phyloP scores from a whole-genome alignment of 2,329 filamentous ascomycete genomes.

The Amauroascus verrucosus region DNA sequence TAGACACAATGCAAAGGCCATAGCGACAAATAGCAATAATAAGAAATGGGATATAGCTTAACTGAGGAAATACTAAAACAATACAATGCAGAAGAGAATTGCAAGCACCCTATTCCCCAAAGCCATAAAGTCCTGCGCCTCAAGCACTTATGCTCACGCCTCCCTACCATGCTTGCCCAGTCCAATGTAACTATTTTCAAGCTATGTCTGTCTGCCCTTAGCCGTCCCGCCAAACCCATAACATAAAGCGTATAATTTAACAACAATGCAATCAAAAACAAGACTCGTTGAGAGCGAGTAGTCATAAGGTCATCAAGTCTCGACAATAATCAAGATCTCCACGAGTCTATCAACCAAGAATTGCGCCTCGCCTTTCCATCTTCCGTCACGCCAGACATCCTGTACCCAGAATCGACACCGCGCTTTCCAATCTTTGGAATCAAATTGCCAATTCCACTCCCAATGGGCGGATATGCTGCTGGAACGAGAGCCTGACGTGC shows the following conservation, averaged over 20 bases:
- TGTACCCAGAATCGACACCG: slow-evolving; percentile 28
- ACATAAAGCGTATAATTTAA: not conserved
- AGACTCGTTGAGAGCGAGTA: not conserved
- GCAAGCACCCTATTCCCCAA: not conserved
- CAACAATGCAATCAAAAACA: not conserved
- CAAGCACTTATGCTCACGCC: not conserved
- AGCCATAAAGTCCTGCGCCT: not conserved
- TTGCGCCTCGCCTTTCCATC: slow-evolving; percentile 36
- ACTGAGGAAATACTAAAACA: not conserved
- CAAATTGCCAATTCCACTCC: slow-evolving; percentile 22
- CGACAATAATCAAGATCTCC: slow-evolving; percentile 32
- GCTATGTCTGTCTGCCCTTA: too few relatives aligned
- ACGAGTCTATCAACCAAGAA: slow-evolving; percentile 32
- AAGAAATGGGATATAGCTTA: not conserved
- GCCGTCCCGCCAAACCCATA: not conserved
- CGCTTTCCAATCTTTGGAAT: slow-evolving; percentile 16
- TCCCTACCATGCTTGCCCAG: not conserved
- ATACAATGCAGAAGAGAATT: not conserved
- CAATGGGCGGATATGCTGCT: slow-evolving; percentile 16
- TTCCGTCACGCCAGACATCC: slow-evolving; percentile 32
- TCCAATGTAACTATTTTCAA: not conserved
- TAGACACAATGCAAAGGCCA: too few relatives aligned
- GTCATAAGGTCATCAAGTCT: slow-evolving; percentile 9
- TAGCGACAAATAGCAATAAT: too few relatives aligned
- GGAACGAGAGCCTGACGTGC: slow-evolving; percentile 7